Percentiles rank a stretch among this genome's conserved stretches.
phyloP scores from a whole-genome alignment of 73 alveolate species.

The Paramecium sexaurelia region DNA sequence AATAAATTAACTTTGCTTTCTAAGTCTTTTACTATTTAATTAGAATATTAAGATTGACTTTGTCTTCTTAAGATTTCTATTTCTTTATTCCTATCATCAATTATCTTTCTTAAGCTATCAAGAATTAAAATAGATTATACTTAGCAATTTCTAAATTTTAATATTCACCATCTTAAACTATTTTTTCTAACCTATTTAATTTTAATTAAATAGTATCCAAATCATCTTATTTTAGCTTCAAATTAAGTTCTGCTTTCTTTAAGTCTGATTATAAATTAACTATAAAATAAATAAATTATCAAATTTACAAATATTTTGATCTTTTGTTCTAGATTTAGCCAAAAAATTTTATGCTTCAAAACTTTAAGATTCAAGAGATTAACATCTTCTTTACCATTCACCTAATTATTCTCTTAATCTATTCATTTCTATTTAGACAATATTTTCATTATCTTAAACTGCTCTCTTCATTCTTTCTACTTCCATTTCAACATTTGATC shows the following conservation, averaged over 20 bases:
- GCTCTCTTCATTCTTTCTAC: slow-evolving; percentile 50
- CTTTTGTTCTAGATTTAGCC: slow-evolving; percentile 15
- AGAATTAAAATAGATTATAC: not conserved
- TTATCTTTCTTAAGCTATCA: not conserved
- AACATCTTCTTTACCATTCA: slow-evolving; percentile 35
- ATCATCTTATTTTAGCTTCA: slow-evolving; percentile 7
- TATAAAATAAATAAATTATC: not conserved
- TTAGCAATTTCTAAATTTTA: not conserved
- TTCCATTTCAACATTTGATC: slow-evolving; percentile 40
- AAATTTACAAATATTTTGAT: not conserved
- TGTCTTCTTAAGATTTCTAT: slow-evolving; percentile 9
- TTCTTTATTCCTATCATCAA: slow-evolving; percentile 47
- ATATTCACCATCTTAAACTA: slow-evolving; percentile 11
- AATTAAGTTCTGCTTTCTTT: not conserved
- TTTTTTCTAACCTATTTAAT: slow-evolving; percentile 44
- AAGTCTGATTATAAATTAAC: slow-evolving; percentile 27
- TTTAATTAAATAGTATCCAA: slow-evolving; percentile 5
- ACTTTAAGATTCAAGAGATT: not conserved
- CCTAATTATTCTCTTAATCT: slow-evolving; percentile 48
- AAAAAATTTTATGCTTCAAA: not conserved
- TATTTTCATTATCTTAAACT: slow-evolving; percentile 55
- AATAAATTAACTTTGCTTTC: slow-evolving; percentile 3
- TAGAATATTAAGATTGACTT: not conserved
- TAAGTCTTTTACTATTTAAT: not conserved
- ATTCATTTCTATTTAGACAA: slow-evolving; percentile 32